Evolutionary conservation across 345 rosid genomes (phyloP).

Genomic region (Angophora floribunda): DNA sequence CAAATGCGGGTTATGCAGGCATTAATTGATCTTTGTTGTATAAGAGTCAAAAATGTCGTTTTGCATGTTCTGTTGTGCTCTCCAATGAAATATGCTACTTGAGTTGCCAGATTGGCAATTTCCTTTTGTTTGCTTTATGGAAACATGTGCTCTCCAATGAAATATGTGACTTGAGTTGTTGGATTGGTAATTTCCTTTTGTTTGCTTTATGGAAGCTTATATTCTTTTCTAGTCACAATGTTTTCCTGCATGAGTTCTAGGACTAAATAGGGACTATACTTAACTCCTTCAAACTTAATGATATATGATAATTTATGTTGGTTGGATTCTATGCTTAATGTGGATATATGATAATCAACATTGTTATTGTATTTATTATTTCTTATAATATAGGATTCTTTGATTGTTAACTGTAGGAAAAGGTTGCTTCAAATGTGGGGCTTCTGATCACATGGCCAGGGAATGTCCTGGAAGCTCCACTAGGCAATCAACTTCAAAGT

Average conservation of each 20-base stretch:
- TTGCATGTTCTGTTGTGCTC: not conserved
- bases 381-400: not conserved
- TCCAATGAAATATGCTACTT: not conserved
- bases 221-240: not conserved
- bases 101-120: not conserved
- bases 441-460: constrained; percentile 73
- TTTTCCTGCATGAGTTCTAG: not conserved
- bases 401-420: constrained; percentile 22
- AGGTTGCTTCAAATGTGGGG: constrained; percentile 89
- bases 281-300: not conserved
- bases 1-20: not conserved
- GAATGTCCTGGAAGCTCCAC: constrained; percentile 53
- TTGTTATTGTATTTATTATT: not conserved
- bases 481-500: constrained; percentile 37
- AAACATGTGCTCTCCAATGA: not conserved
- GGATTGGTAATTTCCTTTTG: not conserved
- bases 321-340: not conserved
- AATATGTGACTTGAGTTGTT: not conserved
- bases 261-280: not conserved
- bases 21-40: not conserved
- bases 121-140: not conserved
- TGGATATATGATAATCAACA: not conserved
- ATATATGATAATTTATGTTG: not conserved
- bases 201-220: not conserved
- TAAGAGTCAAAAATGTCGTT: not conserved